Percentiles rank a stretch among this genome's conserved stretches.
phyloP scores from a whole-genome alignment of 176 grass and related monocot genomes.

The Aegilops bicornis region DNA sequence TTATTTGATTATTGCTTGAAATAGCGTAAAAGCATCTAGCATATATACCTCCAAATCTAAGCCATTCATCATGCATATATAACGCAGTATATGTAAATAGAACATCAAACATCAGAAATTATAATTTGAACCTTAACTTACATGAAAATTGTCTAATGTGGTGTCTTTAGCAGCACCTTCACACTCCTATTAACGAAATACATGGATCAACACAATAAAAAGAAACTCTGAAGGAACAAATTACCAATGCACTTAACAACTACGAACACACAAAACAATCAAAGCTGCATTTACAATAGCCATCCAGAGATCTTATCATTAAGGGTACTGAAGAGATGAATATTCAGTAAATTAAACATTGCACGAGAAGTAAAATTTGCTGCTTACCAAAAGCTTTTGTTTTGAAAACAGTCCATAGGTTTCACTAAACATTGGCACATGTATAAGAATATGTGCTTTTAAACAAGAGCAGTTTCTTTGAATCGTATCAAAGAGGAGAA shows the following conservation, averaged over 20 bases:
- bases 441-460: neutral
- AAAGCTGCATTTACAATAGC: neutral
- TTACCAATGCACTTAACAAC: neutral
- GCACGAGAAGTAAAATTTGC: neutral
- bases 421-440: neutral
- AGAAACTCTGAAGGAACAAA: neutral
- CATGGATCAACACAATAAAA: constrained; percentile 3
- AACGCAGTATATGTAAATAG: neutral
- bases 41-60: neutral
- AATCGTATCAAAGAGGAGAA: neutral
- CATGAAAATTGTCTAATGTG: constrained; percentile 6
- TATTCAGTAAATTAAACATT: constrained; percentile 25
- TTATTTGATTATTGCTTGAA: neutral
- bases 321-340: neutral
- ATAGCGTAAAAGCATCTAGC: neutral
- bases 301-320: neutral
- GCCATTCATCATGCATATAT: neutral
- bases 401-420: constrained; percentile 56
- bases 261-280: neutral
- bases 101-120: neutral
- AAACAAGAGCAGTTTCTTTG: neutral
- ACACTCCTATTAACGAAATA: neutral
- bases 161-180: neutral
- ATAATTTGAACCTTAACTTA: constrained; percentile 29
- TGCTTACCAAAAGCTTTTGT: constrained; percentile 52